Percentiles rank a stretch among this genome's conserved stretches.
Evolutionary conservation across 1,284 basidiomycete species (phyloP).

Genomic region (Naganishia sp.): DNA sequence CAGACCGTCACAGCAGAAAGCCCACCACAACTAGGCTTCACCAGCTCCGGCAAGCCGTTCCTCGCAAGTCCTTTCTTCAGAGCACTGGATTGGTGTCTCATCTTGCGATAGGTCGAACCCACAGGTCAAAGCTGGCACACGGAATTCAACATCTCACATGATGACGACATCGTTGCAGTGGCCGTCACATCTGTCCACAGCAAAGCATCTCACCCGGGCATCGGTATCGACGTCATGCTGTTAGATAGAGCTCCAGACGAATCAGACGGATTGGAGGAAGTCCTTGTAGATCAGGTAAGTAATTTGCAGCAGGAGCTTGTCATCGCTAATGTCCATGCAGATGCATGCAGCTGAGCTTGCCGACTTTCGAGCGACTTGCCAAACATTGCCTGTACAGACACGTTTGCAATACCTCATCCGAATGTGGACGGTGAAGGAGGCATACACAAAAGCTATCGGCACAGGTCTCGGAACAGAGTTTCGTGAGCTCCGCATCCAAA

Average conservation of each 20-base stretch:
- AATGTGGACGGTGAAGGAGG: slow-evolving; percentile 83
- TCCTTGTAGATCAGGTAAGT: slow-evolving; percentile 66
- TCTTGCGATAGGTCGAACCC: neutral
- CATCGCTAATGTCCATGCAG: slow-evolving; percentile 18
- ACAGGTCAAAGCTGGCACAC: neutral
- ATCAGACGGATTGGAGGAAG: slow-evolving; percentile 63
- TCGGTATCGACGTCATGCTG: slow-evolving; percentile 79
- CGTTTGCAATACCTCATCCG: slow-evolving; percentile 66
- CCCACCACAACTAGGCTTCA: neutral
- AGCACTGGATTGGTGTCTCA: neutral
- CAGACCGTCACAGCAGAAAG: neutral
- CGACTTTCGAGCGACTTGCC: slow-evolving; percentile 2
- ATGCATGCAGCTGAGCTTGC: slow-evolving; percentile 22
- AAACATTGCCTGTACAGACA: slow-evolving; percentile 45
- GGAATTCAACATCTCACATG: slow-evolving; percentile 77
- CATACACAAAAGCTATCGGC: slow-evolving; percentile 79
- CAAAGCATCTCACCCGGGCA: slow-evolving; percentile 53
- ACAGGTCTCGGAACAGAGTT: slow-evolving; percentile 78
- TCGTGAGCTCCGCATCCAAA: neutral
- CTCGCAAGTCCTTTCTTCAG: slow-evolving; percentile 1
- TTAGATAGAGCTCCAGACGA: slow-evolving; percentile 54
- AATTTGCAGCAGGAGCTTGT: neutral
- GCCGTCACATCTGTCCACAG: slow-evolving; percentile 57
- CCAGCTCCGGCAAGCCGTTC: slow-evolving; percentile 13
- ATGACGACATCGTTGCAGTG: slow-evolving; percentile 69